These are phyloP conservation scores for Fraxinus nigra DNA, from an alignment of 305 asterid species.

Conservation along the genomic window DNA sequence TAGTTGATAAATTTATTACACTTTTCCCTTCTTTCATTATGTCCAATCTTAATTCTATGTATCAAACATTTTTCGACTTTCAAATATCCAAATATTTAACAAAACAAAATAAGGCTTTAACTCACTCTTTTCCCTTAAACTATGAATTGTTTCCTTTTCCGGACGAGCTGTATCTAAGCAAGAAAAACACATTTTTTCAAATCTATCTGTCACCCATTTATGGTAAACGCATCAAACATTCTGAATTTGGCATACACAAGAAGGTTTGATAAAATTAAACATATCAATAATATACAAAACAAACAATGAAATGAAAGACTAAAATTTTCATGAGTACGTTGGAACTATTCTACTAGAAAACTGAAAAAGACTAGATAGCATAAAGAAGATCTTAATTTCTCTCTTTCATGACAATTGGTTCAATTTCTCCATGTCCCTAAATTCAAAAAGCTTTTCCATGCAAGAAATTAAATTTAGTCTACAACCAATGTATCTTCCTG, in stretches of 20 bases:
- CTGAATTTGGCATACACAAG: background rate
- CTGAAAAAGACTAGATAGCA: no score
- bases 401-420: no score
- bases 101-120: background rate
- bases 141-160: background rate
- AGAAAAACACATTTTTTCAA: background rate
- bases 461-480: no score
- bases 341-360: no score
- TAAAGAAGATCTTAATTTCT: no score
- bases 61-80: background rate
- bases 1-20: background rate
- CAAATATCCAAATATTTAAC: background rate
- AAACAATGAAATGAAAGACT: background rate
- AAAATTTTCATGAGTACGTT: no score
- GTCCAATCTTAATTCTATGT: background rate
- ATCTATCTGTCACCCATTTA: background rate
- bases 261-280: background rate
- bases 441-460: no score
- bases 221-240: background rate
- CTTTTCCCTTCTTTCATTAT: background rate
- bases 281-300: background rate
- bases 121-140: background rate
- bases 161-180: background rate
- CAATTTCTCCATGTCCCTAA: no score
- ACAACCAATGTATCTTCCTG: no score